Conservation (phyloP, 2,329 filamentous ascomycete species). For the Apiospora malaysiana region DNA sequence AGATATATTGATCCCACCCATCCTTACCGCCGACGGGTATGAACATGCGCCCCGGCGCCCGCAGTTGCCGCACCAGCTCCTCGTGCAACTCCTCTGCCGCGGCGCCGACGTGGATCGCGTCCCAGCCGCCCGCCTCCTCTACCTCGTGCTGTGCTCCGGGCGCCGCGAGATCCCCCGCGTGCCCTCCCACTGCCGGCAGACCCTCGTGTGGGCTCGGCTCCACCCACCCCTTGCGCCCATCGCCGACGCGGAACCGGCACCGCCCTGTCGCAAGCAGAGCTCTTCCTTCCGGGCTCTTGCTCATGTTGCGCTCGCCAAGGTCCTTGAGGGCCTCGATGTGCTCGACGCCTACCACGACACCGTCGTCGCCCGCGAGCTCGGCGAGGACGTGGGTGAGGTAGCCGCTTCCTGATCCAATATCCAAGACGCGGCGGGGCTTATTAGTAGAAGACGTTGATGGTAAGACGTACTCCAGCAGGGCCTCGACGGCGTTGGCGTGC, state of each 20-base stretch:
- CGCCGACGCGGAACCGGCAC: conserved; percentile 76
- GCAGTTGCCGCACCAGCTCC: conserved; percentile 77
- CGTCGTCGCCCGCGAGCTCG: conserved; percentile 67
- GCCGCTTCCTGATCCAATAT: conserved; percentile 77
- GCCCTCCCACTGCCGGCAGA: conserved; percentile 35
- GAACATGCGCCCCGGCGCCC: conserved; percentile 79
- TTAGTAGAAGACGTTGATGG: conserved; percentile 39
- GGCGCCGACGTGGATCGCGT: conserved; percentile 95
- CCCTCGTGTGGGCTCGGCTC: conserved; percentile 39
- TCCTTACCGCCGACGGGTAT: conserved; percentile 71
- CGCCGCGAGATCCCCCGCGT: conserved; percentile 27
- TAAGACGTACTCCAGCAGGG: conserved; percentile 53
- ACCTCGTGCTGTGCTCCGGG: conserved; percentile 31
- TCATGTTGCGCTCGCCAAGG: conserved; percentile 69
- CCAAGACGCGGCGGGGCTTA: conserved; percentile 62
- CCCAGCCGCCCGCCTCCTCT: conserved; percentile 68
- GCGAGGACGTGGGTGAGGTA: conserved; percentile 91
- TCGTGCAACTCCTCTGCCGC: conserved; percentile 77
- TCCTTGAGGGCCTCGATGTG: conserved; percentile 71
- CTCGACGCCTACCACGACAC: conserved; percentile 72
- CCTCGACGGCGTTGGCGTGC: conserved; percentile 61
- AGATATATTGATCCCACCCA: conserved; percentile 67
- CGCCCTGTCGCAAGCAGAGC: conserved; percentile 66
- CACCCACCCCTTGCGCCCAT: conserved; percentile 72
- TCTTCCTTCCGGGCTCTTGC: conserved; percentile 63